A percentile compares a stretch with the other conserved stretches of the same genome.
Evolutionary conservation across 1,139 yeast genomes (phyloP).

Genomic region (Taiozyma sp.): DNA sequence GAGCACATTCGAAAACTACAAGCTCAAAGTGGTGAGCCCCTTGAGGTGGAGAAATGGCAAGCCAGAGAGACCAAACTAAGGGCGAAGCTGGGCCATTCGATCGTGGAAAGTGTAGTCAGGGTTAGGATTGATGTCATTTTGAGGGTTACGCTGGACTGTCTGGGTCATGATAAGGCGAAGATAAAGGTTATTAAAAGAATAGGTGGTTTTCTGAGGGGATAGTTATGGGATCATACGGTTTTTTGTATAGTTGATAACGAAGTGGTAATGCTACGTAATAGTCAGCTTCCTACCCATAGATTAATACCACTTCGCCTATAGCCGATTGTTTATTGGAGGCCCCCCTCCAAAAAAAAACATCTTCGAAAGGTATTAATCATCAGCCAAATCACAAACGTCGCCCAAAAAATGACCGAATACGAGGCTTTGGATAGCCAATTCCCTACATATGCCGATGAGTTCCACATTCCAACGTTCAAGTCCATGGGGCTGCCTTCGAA

Average conservation of each 20-base stretch:
- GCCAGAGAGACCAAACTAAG: neutral
- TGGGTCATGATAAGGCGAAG: neutral
- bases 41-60: neutral
- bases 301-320: no score
- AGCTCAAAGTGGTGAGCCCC: neutral
- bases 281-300: no score
- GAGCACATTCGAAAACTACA: neutral
- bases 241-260: no score
- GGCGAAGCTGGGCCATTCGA: neutral
- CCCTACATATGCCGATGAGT: constrained; percentile 38
- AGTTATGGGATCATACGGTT: no score
- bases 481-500: constrained; percentile 42
- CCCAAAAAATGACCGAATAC: neutral
- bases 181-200: neutral
- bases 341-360: no score
- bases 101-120: neutral
- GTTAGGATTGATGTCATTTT: neutral
- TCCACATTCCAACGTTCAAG: constrained; percentile 55
- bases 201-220: neutral
- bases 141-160: neutral
- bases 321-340: no score
- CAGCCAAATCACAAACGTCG: neutral
- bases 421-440: constrained; percentile 20
- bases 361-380: no score
- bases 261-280: no score